phyloP scores from a whole-genome alignment of 441 rosid genomes.

The Populus hybrid region DNA sequence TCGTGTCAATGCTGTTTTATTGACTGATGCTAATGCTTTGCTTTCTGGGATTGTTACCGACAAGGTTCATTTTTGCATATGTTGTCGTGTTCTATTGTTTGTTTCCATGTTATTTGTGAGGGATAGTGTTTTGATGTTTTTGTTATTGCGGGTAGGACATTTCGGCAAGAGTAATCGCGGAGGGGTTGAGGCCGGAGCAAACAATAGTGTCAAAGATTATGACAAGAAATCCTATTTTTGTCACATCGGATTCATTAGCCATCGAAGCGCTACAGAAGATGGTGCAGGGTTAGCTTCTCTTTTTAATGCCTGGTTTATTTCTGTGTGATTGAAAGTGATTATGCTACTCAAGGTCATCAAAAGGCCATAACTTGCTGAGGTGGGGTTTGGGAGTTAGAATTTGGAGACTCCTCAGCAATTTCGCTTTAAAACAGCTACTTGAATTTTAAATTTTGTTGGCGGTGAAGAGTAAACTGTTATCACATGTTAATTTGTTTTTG shows the following conservation, averaged over 20 bases:
- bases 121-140: background rate
- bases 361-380: background rate
- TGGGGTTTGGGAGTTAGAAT: background rate
- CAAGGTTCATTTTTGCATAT: conserved; percentile 36
- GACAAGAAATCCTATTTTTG: conserved; percentile 88
- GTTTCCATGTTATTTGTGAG: background rate
- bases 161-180: conserved; percentile 77
- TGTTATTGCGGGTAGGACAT: conserved; percentile 43
- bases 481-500: background rate
- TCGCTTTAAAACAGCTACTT: background rate
- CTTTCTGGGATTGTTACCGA: conserved; percentile 91
- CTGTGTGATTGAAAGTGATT: background rate
- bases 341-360: background rate
- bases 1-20: conserved; percentile 76
- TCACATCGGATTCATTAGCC: conserved; percentile 73
- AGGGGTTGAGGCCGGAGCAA: conserved; percentile 88
- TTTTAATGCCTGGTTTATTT: background rate
- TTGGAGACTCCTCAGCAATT: background rate
- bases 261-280: conserved; percentile 94
- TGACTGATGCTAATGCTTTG: conserved; percentile 85
- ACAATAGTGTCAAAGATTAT: conserved; percentile 22
- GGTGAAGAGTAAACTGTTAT: background rate
- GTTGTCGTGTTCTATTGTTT: background rate
- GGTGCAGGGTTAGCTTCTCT: conserved; percentile 56
- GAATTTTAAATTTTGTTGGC: background rate